Evolutionary conservation across 1,284 basidiomycete species (phyloP).

Genomic region (Gomphus bonarii): DNA sequence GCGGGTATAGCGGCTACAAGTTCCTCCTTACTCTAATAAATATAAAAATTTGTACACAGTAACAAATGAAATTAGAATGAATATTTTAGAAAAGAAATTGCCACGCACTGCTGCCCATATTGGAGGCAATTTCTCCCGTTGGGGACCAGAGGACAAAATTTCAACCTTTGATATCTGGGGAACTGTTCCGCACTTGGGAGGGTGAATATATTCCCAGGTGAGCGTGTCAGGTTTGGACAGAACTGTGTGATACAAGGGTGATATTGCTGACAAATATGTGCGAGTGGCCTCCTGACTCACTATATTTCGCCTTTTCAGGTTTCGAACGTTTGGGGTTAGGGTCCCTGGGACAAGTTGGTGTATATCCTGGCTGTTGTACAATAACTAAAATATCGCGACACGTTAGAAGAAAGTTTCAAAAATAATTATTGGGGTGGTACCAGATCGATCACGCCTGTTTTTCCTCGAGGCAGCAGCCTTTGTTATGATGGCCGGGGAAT

Average conservation of each 20-base stretch:
- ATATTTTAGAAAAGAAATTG: no score
- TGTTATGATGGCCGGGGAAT: not conserved
- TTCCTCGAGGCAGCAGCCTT: not conserved
- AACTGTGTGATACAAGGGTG: not conserved
- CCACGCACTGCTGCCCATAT: constrained; percentile 2
- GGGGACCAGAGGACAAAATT: not conserved
- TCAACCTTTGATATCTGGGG: not conserved
- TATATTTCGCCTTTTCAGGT: not conserved
- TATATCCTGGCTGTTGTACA: not conserved
- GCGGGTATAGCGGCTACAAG: not conserved
- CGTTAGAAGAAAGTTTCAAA: not conserved
- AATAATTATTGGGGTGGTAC: not conserved
- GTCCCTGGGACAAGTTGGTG: not conserved
- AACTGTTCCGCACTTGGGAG: not conserved
- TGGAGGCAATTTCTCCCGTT: not conserved
- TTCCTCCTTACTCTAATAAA: not conserved
- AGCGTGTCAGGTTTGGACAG: not conserved
- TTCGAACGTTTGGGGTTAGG: not conserved
- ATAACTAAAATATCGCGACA: not conserved
- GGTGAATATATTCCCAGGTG: not conserved
- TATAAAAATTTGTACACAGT: not conserved
- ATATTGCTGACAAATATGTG: not conserved
- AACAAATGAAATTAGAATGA: no score
- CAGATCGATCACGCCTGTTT: not conserved
- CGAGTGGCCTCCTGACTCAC: not conserved